Base-by-base conservation (phyloP, 2,329 filamentous ascomycete species). In the Coniella vitis region DNA sequence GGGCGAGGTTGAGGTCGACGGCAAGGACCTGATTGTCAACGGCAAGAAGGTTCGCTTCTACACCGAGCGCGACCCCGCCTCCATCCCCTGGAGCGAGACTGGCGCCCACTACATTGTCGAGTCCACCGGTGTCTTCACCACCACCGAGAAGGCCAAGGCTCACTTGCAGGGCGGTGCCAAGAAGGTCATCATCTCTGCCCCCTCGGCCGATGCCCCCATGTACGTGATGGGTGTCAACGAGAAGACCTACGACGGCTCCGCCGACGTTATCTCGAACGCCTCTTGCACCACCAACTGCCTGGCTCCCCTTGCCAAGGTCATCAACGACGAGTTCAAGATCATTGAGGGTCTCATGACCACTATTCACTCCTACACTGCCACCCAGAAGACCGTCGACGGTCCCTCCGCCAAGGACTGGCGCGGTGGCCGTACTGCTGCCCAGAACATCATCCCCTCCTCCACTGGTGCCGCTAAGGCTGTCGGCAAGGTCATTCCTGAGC, bases 211-310 rank as follows among this genome's bases (percentile, higher is more conserved):
- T 78, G 93, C 93, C 67, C 91, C 91, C 70, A 98, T 98, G 93
- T 98, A 94, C 83, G 93, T 98, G 69, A 94, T 96, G 84, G 93
- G 93, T 70, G 93, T 98, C 78, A 98, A 97, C 83, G 79, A 97
- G 76, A 81, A 90, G 72, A 79, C 74, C 64, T 97, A 97, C 85
- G 91, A 87, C 72, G 84, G 86, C 69, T 87, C 87, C 70, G 81
- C 93, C 72, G 77, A 89, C 64, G 85, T 98, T 71, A 88, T 97
- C 78, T 97, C 93, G 77, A 98, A 98, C 80, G 93, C 93, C 64
- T 97, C 93, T 63, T 97, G 93, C 89, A 98, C 93, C 72, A 97
- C 93, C 81, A 98, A 98, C 88, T 97, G 93, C 85, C 78, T 98
- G 74, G 93, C 93, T 72, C 93, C 93, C 70, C 87, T 98, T 59